Base-by-base conservation (phyloP, 192 early-diverging fungal genomes). In the Backusella macrospora region DNA sequence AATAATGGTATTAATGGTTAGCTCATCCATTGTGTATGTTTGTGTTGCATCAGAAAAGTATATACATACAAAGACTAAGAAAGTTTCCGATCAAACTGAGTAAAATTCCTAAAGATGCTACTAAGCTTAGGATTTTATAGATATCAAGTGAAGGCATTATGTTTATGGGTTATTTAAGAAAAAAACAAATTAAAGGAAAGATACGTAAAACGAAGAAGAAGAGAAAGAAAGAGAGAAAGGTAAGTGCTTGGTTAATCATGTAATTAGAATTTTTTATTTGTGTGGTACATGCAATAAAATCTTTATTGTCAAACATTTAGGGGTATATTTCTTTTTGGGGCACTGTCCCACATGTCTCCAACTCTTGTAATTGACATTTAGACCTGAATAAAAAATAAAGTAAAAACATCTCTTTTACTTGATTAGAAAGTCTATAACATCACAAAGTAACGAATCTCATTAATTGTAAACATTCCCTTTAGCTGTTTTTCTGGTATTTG, bases 51-150 rank as follows among this genome's bases (percentile, higher is more conserved):
- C n/a, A 42, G 2, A 38, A 9, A 40, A 29, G 6, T 34, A 34
- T 43, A n/a, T n/a, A 66, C 37, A 38, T 43, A 21, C 37, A 66
- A 21, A 40, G 40, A 21, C 37, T 66, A 40, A 66, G 6, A 9
- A 66, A 66, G 18, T 66, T 40, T 43, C 65, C 65, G n/a, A 66
- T 66, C 18, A 66, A 66, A 10, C 65, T 66, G 18, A 66, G 65
- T 18, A 66, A 18, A 10, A 66, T 21, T 12, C 65, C 65, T 12
- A 66, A 66, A 12, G 40, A 18, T 16, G 39, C 65, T 39, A 66
- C 38, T 43, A 66, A 39, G 12, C 39, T 66, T 18, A 66, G 40
- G 16, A 38, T 66, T 43, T 66, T 66, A 40, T 66, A 66, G 16
- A 66, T 59, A 13, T 59, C 52, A 59, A 59, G 52, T 26, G 52